Percentiles rank a stretch among this genome's conserved stretches.
Conservation (phyloP, 2,329 filamentous ascomycete species). For the Blumeria hordei region DNA sequence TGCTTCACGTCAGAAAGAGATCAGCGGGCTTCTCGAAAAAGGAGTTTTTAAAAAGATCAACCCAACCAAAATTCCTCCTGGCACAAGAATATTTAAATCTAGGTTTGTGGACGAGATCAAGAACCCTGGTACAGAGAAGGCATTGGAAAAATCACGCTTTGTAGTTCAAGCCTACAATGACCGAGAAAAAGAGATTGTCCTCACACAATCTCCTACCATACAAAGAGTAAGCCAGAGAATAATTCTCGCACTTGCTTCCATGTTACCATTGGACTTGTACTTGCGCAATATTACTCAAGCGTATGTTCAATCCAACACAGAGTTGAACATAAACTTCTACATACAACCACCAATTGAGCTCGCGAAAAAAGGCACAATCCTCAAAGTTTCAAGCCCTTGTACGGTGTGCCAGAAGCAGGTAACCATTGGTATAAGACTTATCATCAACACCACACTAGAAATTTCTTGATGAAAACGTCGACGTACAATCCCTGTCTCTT, state of each 20-base stretch:
- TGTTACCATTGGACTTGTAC: background rate
- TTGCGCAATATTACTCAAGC: background rate
- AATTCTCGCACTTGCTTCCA: background rate
- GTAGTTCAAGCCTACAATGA: background rate
- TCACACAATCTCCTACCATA: slow-evolving; percentile 1
- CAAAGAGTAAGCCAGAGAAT: background rate
- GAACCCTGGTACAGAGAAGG: background rate
- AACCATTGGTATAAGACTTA: background rate
- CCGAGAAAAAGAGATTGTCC: background rate
- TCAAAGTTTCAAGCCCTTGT: background rate
- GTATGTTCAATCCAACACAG: background rate
- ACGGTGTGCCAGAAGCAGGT: background rate
- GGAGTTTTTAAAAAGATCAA: background rate
- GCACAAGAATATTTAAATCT: background rate
- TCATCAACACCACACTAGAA: background rate
- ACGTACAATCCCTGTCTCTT: background rate
- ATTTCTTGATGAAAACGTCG: background rate
- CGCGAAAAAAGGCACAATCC: background rate
- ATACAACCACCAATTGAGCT: background rate
- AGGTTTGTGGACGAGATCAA: background rate
- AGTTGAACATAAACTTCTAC: background rate
- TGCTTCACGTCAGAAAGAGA: background rate
- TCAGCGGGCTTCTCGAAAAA: background rate
- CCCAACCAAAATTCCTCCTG: background rate
- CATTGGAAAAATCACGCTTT: background rate